phyloP scores from a whole-genome alignment of 805 yeast species.

The Komagataella ulmi region DNA sequence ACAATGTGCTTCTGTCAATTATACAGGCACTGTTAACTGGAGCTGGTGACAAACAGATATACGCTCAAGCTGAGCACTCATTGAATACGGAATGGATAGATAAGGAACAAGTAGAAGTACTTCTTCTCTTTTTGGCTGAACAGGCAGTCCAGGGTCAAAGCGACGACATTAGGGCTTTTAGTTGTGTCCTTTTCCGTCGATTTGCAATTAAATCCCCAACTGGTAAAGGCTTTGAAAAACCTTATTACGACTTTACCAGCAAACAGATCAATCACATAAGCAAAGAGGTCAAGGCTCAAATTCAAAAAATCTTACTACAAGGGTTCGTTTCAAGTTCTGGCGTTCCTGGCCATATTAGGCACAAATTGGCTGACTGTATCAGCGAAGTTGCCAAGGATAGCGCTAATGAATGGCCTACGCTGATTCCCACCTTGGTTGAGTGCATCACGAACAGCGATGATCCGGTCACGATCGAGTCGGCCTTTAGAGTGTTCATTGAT shows the following conservation, averaged over 20 bases:
- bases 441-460: constrained; percentile 36
- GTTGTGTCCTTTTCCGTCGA: constrained; percentile 85
- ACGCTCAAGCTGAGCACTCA: constrained; percentile 48
- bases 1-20: background rate
- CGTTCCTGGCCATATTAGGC: constrained; percentile 70
- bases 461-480: constrained; percentile 71
- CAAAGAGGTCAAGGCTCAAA: constrained; percentile 41
- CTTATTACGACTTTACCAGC: constrained; percentile 41
- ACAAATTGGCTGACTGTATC: constrained; percentile 86
- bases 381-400: constrained; percentile 78
- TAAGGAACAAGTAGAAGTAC: constrained; percentile 49
- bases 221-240: constrained; percentile 22
- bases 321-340: constrained; percentile 48
- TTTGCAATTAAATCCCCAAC: constrained; percentile 73
- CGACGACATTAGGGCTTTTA: constrained; percentile 49
- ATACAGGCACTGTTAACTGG: background rate
- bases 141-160: constrained; percentile 56
- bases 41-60: constrained; percentile 3
- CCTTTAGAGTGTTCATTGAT: constrained; percentile 78
- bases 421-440: constrained; percentile 59
- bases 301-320: constrained; percentile 50
- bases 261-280: constrained; percentile 66
- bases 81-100: constrained; percentile 70
- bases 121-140: constrained; percentile 70
- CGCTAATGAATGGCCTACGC: constrained; percentile 62